Evolutionary conservation across 2,329 filamentous ascomycete species (phyloP).

Genomic region (Calonectria multiphialidica): DNA sequence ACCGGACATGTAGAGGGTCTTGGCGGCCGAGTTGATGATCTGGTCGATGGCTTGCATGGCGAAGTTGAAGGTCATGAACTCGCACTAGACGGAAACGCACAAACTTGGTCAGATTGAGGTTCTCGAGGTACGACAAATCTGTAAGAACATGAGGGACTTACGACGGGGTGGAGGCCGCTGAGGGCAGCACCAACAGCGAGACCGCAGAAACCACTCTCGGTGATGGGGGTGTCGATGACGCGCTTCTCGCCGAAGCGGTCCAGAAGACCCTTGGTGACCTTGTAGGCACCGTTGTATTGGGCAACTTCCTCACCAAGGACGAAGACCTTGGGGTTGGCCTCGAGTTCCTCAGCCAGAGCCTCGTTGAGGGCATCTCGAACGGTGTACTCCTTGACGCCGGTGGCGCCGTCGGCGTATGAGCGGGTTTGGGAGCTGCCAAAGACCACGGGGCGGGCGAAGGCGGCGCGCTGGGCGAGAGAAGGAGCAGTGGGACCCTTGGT

Average conservation of each 20-base stretch:
- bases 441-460: conserved; percentile 52
- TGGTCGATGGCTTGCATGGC: conserved; percentile 99
- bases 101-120: conserved; percentile 20
- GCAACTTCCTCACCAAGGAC: conserved; percentile 97
- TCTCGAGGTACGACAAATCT: not conserved
- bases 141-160: conserved; percentile 64
- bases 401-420: conserved; percentile 65
- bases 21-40: conserved; percentile 98
- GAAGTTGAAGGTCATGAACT: conserved; percentile 99
- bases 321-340: conserved; percentile 94
- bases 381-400: conserved; percentile 88
- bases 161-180: conserved; percentile 92
- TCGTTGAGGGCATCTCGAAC: conserved; percentile 98
- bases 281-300: conserved; percentile 99
- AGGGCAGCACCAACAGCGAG: conserved; percentile 95
- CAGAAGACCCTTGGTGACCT: conserved; percentile 97
- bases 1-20: conserved; percentile 99
- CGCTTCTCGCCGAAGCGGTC: conserved; percentile 98
- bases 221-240: conserved; percentile 98
- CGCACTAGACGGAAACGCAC: conserved; percentile 71
- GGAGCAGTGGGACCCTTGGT: conserved; percentile 50
- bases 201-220: conserved; percentile 94
- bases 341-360: conserved; percentile 96
- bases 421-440: conserved; percentile 60
- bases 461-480: conserved; percentile 53